phyloP scores from a whole-genome alignment of 2,329 filamentous ascomycete species.

The Whalleya microplaca region DNA sequence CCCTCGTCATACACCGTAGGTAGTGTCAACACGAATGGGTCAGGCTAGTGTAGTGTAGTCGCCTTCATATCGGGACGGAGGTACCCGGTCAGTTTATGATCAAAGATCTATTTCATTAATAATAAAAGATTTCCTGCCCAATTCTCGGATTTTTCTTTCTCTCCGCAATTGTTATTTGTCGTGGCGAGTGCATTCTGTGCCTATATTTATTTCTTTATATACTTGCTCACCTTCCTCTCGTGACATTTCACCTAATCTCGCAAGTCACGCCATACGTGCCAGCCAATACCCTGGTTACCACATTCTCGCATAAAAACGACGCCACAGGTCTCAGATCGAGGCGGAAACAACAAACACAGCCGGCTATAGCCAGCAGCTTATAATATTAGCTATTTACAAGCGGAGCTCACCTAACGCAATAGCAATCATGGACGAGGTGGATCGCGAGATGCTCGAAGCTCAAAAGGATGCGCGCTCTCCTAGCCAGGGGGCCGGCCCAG shows the following conservation, averaged over 20 bases:
- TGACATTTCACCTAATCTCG: neutral
- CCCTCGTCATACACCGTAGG: neutral
- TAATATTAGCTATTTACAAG: too few species aligned
- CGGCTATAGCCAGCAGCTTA: too few species aligned
- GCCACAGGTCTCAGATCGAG: too few species aligned
- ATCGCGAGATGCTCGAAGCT: conserved; percentile 25
- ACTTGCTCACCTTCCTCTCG: neutral
- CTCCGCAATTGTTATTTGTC: neutral
- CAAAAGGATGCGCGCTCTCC: conserved; percentile 39
- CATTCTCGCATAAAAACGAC: too few species aligned
- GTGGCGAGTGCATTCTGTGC: neutral
- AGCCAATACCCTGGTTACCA: neutral
- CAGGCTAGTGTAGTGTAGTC: neutral
- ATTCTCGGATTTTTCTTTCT: neutral
- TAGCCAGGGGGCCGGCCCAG: conserved; percentile 24
- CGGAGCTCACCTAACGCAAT: neutral
- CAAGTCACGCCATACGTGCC: neutral
- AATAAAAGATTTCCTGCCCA: neutral
- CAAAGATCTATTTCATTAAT: neutral
- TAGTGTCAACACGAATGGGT: neutral
- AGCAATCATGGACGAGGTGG: conserved; percentile 21
- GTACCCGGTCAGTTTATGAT: neutral
- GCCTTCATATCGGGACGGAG: neutral
- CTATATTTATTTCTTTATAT: neutral
- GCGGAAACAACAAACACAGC: too few species aligned